Conservation (phyloP, 345 rosid genomes). For the Toxicodendron radicans region DNA sequence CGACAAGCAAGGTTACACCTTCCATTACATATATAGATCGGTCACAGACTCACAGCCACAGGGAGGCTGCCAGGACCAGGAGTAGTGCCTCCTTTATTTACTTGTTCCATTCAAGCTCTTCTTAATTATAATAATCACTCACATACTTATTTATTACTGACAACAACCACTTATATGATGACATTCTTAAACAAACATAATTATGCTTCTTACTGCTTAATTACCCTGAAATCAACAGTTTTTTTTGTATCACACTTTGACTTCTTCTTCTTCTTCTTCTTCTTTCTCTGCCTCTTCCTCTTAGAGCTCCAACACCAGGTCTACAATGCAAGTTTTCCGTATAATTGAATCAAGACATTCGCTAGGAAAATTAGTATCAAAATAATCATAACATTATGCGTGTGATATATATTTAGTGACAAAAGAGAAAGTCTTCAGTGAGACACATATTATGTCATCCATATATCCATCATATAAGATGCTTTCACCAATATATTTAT, state of each 20-base stretch:
- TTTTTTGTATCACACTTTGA: conserved; percentile 6
- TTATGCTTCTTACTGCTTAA: conserved; percentile 1
- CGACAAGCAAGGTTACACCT: neutral
- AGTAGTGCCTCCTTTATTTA: conserved; percentile 35
- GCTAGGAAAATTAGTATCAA: neutral
- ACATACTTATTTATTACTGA: conserved; percentile 5
- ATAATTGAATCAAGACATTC: conserved; percentile 13
- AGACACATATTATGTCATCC: too few species aligned
- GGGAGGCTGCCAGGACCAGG: conserved; percentile 12
- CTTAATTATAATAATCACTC: conserved; percentile 26
- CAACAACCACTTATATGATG: conserved; percentile 1
- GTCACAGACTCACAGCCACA: neutral
- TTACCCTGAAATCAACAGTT: neutral
- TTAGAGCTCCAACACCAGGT: conserved; percentile 75
- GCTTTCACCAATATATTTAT: too few species aligned
- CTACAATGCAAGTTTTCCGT: conserved; percentile 35
- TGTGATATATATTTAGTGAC: too few species aligned
- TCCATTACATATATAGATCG: conserved; percentile 1
- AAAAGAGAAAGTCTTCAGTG: too few species aligned
- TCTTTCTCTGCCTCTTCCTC: conserved; percentile 17
- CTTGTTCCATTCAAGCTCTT: conserved; percentile 23
- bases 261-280: conserved; percentile 24
- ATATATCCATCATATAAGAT: too few species aligned
- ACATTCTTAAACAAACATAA: conserved; percentile 23
- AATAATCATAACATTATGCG: neutral